Evolutionary conservation across 805 yeast genomes (phyloP).

Genomic region (Candida ascalaphidarum): DNA sequence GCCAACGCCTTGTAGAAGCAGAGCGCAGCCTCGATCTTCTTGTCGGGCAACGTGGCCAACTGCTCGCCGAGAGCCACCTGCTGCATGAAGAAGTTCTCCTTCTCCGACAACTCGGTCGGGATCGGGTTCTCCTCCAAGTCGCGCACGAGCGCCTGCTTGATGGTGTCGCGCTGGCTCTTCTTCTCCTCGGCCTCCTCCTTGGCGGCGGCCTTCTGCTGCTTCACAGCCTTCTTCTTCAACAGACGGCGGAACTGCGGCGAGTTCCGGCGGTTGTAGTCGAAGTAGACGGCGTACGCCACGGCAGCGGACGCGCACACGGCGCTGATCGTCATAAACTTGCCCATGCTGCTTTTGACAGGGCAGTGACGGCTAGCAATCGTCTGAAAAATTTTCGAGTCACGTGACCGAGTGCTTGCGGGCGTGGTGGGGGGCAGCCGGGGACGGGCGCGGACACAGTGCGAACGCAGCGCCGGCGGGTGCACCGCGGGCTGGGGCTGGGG

Average conservation of each 20-base stretch:
- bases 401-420: too few species aligned
- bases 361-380: too few species aligned
- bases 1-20: slow-evolving; percentile 89
- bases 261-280: slow-evolving; percentile 87
- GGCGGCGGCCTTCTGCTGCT: slow-evolving; percentile 51
- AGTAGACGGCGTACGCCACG: slow-evolving; percentile 75
- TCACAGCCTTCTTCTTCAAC: slow-evolving; percentile 54
- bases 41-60: slow-evolving; percentile 54
- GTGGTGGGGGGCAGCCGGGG: too few species aligned
- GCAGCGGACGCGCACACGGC: slow-evolving; percentile 45
- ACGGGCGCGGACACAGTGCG: too few species aligned
- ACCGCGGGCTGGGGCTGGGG: too few species aligned
- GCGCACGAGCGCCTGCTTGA: slow-evolving; percentile 52
- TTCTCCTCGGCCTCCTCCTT: slow-evolving; percentile 48
- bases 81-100: slow-evolving; percentile 72
- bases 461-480: too few species aligned
- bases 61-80: slow-evolving; percentile 85
- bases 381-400: too few species aligned
- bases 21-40: slow-evolving; percentile 77
- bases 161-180: slow-evolving; percentile 49
- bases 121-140: slow-evolving; percentile 68
- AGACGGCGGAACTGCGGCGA: slow-evolving; percentile 73
- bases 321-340: slow-evolving; percentile 22
- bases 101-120: slow-evolving; percentile 58
- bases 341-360: slow-evolving; percentile 16